A percentile compares a stretch with the other conserved stretches of the same genome.
phyloP scores from a whole-genome alignment of 1,284 basidiomycete species.

The Ustilago hordei region DNA sequence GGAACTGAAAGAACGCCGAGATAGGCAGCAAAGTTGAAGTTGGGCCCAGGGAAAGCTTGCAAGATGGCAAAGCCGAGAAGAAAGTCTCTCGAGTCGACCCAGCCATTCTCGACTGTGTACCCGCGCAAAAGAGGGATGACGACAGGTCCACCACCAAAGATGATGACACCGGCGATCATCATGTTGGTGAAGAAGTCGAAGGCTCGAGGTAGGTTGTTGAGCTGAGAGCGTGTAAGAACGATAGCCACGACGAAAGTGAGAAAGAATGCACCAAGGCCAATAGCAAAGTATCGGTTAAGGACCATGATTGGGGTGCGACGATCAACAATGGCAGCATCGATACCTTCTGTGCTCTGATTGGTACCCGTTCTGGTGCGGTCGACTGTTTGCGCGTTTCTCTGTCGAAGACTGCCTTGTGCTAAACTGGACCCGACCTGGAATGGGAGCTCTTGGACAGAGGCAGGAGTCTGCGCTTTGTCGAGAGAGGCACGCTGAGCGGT shows the following conservation, averaged over 20 bases:
- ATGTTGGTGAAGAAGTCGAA: conserved; percentile 72
- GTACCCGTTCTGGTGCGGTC: neutral
- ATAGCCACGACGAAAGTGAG: conserved; percentile 67
- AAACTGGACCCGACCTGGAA: conserved; percentile 18
- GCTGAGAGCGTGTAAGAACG: conserved; percentile 68
- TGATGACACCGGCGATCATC: conserved; percentile 73
- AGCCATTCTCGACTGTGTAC: conserved; percentile 74
- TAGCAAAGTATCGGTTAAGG: conserved; percentile 35
- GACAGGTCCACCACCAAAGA: conserved; percentile 76
- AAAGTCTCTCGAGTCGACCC: conserved; percentile 74
- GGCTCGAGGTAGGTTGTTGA: conserved; percentile 59
- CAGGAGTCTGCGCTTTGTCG: conserved; percentile 14
- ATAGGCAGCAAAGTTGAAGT: conserved; percentile 76
- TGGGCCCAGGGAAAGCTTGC: conserved; percentile 73
- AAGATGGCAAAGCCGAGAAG: conserved; percentile 75
- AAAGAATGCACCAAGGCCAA: conserved; percentile 63
- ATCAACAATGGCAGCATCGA: conserved; percentile 2
- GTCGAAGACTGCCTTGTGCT: conserved; percentile 9
- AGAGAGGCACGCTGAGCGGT: conserved; percentile 5
- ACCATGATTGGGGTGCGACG: conserved; percentile 49
- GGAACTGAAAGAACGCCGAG: conserved; percentile 73
- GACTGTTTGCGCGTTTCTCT: conserved; percentile 19
- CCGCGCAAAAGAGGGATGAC: conserved; percentile 75
- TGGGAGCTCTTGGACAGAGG: conserved; percentile 18
- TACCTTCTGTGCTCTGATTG: neutral